Percentiles rank a stretch among this genome's conserved stretches.
These are phyloP conservation scores for Closterium sp. DNA, from an alignment of 139 green algal genomes.

Conservation along the genomic window DNA sequence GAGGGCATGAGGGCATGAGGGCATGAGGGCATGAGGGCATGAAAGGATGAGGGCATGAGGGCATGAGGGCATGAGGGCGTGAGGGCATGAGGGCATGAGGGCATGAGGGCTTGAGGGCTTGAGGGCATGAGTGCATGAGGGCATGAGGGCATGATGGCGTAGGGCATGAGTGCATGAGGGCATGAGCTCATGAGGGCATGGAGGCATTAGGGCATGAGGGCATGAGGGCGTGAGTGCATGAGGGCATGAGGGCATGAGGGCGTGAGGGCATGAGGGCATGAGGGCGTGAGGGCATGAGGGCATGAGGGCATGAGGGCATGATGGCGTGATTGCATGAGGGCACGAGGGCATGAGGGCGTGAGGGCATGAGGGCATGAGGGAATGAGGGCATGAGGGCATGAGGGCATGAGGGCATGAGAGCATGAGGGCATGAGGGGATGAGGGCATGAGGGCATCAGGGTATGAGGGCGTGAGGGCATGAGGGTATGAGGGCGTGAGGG, in stretches of 20 bases:
- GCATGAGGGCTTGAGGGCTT: not conserved
- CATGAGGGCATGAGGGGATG: not conserved
- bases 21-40: not conserved
- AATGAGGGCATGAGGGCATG: not conserved
- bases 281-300: not conserved
- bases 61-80: not conserved
- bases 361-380: not conserved
- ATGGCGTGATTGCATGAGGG: not conserved
- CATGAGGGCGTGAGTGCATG: not conserved
- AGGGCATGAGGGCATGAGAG: not conserved
- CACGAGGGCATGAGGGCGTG: not conserved
- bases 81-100: conserved; percentile 7
- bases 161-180: too few relatives aligned
- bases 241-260: not conserved
- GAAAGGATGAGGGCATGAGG: not conserved
- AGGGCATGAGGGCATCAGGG: not conserved
- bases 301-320: not conserved
- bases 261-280: not conserved
- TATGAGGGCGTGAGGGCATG: not conserved
- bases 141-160: too few relatives aligned
- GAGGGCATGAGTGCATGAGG: too few relatives aligned
- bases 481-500: not conserved
- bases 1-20: too few relatives aligned
- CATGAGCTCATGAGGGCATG: too few relatives aligned
- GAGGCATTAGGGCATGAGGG: not conserved